phyloP scores from a whole-genome alignment of 2,329 filamentous ascomycete genomes.

The Orbilia brochopaga region DNA sequence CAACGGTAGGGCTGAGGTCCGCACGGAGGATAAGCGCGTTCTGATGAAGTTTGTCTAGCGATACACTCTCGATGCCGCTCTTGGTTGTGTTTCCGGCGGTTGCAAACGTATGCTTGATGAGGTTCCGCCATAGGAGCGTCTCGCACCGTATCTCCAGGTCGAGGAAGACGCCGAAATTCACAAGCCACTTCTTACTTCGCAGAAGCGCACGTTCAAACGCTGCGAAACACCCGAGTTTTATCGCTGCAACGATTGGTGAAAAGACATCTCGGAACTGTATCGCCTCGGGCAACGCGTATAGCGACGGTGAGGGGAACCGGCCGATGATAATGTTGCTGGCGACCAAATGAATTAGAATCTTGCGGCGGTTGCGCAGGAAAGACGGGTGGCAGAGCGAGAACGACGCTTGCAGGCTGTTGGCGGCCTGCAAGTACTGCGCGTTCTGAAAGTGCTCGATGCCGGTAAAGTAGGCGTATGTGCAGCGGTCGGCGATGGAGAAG shows the following conservation, averaged over 20 bases:
- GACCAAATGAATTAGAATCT: conserved; percentile 47
- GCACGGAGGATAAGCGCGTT: conserved; percentile 14
- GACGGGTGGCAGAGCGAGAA: conserved; percentile 45
- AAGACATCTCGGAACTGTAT: conserved; percentile 40
- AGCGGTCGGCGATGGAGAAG: conserved; percentile 46
- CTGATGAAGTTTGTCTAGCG: conserved; percentile 41
- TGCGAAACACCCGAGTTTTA: conserved; percentile 36
- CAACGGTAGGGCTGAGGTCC: conserved; percentile 20
- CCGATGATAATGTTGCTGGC: conserved; percentile 41
- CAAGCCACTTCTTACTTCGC: conserved; percentile 39
- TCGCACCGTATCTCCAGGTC: conserved; percentile 47
- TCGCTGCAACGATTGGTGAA: conserved; percentile 28
- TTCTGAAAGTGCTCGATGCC: conserved; percentile 50
- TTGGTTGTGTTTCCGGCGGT: conserved; percentile 40
- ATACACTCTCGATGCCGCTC: conserved; percentile 41
- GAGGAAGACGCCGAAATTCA: conserved; percentile 41
- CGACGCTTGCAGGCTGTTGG: conserved; percentile 25
- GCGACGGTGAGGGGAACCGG: conserved; percentile 26
- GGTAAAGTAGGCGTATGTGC: conserved; percentile 48
- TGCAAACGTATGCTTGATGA: conserved; percentile 40
- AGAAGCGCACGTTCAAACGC: conserved; percentile 26
- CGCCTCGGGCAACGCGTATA: conserved; percentile 39
- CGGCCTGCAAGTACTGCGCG: conserved; percentile 41
- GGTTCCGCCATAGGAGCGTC: conserved; percentile 35
- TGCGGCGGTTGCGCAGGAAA: conserved; percentile 36